Evolutionary conservation across 192 early-diverging fungal genomes (phyloP).

Genomic region (Coemansia sp.): DNA sequence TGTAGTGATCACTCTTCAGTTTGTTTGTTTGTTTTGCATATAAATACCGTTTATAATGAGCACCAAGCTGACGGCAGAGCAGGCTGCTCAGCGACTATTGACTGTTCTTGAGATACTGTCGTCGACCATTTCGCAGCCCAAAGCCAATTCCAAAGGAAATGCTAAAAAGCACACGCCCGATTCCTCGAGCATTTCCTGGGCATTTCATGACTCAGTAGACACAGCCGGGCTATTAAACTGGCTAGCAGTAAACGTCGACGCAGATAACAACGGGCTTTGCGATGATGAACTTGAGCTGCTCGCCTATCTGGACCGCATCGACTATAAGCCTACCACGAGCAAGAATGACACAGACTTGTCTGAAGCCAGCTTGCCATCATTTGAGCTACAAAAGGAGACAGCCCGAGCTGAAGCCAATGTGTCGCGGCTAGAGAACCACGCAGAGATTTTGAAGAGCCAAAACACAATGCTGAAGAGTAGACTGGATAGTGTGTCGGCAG

Average conservation of each 20-base stretch:
- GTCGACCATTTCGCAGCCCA: not conserved
- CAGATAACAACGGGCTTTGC: conserved; percentile 24
- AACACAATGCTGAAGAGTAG: conserved; percentile 14
- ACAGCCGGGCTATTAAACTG: conserved; percentile 35
- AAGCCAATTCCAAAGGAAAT: conserved; percentile 3
- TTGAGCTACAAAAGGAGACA: conserved; percentile 21
- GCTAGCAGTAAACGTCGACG: conserved; percentile 32
- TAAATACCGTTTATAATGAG: conserved; percentile 10
- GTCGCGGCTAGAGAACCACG: conserved; percentile 11
- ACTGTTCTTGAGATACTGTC: conserved; percentile 21
- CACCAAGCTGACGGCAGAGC: conserved; percentile 15
- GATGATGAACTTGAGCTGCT: conserved; percentile 35
- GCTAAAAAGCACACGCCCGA: conserved; percentile 6
- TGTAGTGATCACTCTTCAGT: conserved; percentile 1
- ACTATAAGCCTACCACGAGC: conserved; percentile 6
- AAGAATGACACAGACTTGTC: not conserved
- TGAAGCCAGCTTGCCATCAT: conserved; percentile 3
- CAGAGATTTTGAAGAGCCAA: conserved; percentile 17
- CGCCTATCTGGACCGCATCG: conserved; percentile 28
- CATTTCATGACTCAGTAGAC: conserved; percentile 41
- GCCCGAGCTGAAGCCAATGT: conserved; percentile 5
- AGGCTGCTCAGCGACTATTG: conserved; percentile 38
- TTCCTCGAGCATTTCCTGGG: conserved; percentile 47
- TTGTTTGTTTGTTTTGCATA: conserved; percentile 8
- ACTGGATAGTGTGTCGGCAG: conserved; percentile 25